These are phyloP conservation scores for Populus deltoides DNA, from an alignment of 345 rosid genomes.

Conservation along the genomic window DNA sequence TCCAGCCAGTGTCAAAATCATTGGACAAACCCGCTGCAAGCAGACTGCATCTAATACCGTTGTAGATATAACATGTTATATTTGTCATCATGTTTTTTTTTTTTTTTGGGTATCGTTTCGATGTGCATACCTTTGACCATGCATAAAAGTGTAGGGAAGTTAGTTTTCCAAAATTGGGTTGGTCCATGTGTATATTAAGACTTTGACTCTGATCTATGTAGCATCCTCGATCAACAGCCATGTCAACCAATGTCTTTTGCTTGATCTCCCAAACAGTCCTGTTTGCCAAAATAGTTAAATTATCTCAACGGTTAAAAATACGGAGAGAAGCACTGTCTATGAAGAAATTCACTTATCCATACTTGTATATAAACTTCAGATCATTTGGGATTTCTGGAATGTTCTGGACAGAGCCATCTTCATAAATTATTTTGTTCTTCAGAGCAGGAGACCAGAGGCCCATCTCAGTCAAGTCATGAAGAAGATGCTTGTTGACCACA, in stretches of 20 bases:
- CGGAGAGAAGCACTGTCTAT: not conserved
- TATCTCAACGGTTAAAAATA: not conserved
- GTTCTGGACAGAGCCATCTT: conserved; percentile 74
- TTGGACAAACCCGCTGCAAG: not conserved
- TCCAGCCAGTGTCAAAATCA: not conserved
- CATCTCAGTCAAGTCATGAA: conserved; percentile 87
- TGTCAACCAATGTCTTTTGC: conserved; percentile 81
- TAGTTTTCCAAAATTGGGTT: conserved; percentile 72
- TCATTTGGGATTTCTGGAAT: conserved; percentile 69
- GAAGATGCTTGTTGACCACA: conserved; percentile 96
- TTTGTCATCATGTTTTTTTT: not conserved
- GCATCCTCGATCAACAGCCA: conserved; percentile 93
- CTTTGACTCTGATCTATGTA: conserved; percentile 96
- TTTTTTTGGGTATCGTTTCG: not conserved
- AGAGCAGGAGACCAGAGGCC: conserved; percentile 77
- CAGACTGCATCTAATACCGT: not conserved
- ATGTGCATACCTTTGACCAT: conserved; percentile 66
- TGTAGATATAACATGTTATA: not conserved
- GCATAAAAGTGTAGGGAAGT: conserved; percentile 82
- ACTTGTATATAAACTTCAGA: conserved; percentile 74
- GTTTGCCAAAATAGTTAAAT: not conserved
- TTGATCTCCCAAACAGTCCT: conserved; percentile 99
- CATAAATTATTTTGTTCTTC: conserved; percentile 75
- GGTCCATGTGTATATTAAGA: conserved; percentile 88
- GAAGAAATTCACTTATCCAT: conserved; percentile 10